A percentile compares a stretch with the other conserved stretches of the same genome.
phyloP scores from a whole-genome alignment of 768 basidiomycete genomes.

The Cystobasidium onofrii region DNA sequence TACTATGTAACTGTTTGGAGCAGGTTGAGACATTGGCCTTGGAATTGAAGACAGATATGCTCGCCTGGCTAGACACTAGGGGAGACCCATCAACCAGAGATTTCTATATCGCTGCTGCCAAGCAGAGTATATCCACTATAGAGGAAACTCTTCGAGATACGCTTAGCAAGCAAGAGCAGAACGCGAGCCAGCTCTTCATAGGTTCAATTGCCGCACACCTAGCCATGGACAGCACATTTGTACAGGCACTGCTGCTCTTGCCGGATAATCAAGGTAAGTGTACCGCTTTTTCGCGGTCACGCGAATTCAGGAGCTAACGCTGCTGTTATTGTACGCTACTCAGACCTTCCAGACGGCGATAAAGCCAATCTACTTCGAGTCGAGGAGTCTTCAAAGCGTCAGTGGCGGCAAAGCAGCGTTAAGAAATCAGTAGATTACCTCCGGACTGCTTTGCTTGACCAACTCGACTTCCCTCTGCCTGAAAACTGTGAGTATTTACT shows the following conservation, averaged over 20 bases:
- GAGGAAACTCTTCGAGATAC: background rate
- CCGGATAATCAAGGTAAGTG: background rate
- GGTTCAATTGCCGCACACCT: constrained; percentile 12
- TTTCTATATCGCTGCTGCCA: background rate
- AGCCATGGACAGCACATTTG: constrained; percentile 8
- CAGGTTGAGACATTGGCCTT: constrained; percentile 29
- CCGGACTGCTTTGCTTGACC: background rate
- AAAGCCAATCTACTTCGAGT: background rate
- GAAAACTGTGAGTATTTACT: background rate
- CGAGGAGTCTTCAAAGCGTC: background rate
- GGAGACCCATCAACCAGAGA: background rate
- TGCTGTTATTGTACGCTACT: background rate
- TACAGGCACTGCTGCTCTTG: background rate
- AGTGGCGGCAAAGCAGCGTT: background rate
- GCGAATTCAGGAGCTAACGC: background rate
- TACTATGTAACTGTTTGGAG: constrained; percentile 32
- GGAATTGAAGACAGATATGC: background rate
- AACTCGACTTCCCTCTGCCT: background rate
- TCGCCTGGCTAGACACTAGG: background rate
- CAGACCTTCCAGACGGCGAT: background rate
- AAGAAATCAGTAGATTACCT: background rate
- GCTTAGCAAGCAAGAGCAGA: background rate
- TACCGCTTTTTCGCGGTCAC: background rate
- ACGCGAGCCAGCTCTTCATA: background rate
- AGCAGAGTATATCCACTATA: background rate